Conservation (phyloP, 805 yeast species). For the Peterozyma toletana region DNA sequence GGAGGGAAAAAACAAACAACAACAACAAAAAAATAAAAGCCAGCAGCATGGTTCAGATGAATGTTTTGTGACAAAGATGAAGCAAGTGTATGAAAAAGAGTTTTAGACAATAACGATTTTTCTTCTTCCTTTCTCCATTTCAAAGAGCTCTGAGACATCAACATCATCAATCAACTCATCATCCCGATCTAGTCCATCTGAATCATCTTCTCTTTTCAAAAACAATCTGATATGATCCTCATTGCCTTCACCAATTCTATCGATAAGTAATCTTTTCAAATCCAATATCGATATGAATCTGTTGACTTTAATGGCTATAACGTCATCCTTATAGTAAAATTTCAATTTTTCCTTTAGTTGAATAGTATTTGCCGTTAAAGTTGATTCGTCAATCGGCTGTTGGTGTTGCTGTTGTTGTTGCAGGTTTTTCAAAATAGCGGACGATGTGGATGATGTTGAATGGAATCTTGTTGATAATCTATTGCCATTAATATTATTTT, state of each 20-base stretch:
- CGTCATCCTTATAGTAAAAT: conserved; percentile 74
- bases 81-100: too few relatives aligned
- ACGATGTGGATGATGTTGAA: not conserved
- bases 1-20: too few relatives aligned
- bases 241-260: conserved; percentile 1
- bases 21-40: too few relatives aligned
- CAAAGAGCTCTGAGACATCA: too few relatives aligned
- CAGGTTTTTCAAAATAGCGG: not conserved
- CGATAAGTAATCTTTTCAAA: conserved; percentile 13
- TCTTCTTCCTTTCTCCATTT: too few relatives aligned
- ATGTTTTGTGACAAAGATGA: too few relatives aligned
- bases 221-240: too few relatives aligned
- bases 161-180: too few relatives aligned
- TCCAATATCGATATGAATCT: conserved; percentile 15
- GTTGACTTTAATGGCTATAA: conserved; percentile 52
- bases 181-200: too few relatives aligned
- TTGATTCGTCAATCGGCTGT: conserved; percentile 3
- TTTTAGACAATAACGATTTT: too few relatives aligned
- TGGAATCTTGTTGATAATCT: not conserved
- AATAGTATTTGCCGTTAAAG: conserved; percentile 8
- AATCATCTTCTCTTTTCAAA: too few relatives aligned
- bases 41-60: too few relatives aligned
- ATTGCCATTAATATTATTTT: not conserved
- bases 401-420: conserved; percentile 1
- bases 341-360: conserved; percentile 42